Conservation (phyloP, 164 flowering plant genomes). For the Tetracentron sinense region DNA sequence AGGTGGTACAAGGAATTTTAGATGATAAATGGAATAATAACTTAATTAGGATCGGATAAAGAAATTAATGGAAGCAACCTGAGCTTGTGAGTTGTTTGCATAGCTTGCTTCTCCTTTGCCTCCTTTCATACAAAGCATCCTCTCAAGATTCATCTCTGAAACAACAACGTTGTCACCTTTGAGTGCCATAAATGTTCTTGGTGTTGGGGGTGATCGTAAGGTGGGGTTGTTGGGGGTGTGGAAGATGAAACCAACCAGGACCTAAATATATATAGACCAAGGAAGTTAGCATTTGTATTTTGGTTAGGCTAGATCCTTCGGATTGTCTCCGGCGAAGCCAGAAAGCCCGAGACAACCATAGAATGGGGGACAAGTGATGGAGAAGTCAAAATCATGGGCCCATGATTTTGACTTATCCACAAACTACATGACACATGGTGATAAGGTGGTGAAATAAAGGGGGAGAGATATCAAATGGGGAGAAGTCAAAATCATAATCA, state of each 20-base stretch:
- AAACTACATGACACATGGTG: too few species aligned
- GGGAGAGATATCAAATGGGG: too few species aligned
- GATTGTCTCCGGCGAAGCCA: too few species aligned
- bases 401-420: too few species aligned
- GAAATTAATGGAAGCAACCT: conserved; percentile 33
- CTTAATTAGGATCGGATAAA: not conserved
- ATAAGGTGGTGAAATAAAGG: too few species aligned
- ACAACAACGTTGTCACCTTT: conserved; percentile 56
- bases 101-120: conserved; percentile 83
- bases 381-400: too few species aligned
- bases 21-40: not conserved
- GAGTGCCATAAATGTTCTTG: conserved; percentile 26
- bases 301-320: not conserved
- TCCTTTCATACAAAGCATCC: conserved; percentile 77
- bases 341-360: too few species aligned
- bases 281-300: not conserved
- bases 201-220: conserved; percentile 1
- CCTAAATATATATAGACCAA: conserved; percentile 17
- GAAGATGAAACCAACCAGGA: not conserved
- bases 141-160: conserved; percentile 64
- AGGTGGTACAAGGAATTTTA: too few species aligned
- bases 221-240: conserved; percentile 1
- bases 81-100: conserved; percentile 87
- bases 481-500: too few species aligned
- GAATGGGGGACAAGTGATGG: too few species aligned